Evolutionary conservation across 2,329 filamentous ascomycete species (phyloP).

Genomic region (Colletotrichum magnum): DNA sequence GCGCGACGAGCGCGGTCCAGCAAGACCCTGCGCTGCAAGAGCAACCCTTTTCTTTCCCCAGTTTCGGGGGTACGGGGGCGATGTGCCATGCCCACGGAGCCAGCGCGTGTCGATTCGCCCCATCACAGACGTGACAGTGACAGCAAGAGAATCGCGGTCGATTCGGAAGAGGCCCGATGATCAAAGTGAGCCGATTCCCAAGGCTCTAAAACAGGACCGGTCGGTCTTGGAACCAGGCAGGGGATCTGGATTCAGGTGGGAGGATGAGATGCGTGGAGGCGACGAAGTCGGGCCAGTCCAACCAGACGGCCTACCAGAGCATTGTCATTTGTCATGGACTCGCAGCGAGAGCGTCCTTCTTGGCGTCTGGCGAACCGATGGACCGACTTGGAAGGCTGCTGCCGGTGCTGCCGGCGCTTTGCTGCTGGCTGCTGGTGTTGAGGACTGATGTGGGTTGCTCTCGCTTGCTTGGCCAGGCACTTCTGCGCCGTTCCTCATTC

Average conservation of each 20-base stretch:
- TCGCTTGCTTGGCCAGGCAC: conserved; percentile 29
- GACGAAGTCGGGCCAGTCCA: background rate
- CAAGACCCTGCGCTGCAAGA: conserved; percentile 4
- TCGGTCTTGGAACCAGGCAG: conserved; percentile 3
- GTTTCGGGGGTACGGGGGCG: background rate
- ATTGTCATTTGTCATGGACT: conserved; percentile 23
- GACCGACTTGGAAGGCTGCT: conserved; percentile 5
- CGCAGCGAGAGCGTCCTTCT: background rate
- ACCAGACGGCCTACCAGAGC: conserved; percentile 3
- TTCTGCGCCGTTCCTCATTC: conserved; percentile 22
- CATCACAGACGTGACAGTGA: too few species aligned
- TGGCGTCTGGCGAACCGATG: conserved; percentile 21
- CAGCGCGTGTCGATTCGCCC: too few species aligned
- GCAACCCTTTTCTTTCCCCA: conserved; percentile 3
- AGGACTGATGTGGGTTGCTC: background rate
- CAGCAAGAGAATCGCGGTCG: too few species aligned
- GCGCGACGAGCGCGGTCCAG: background rate
- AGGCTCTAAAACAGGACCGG: background rate
- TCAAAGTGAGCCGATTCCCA: background rate
- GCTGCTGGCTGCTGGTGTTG: background rate
- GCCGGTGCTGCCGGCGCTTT: background rate
- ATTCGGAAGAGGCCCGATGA: too few species aligned
- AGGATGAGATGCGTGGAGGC: background rate
- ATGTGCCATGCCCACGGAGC: background rate
- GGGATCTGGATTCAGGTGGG: background rate